Base-by-base conservation (phyloP, 2,329 filamentous ascomycete genomes). In the Colletotrichum sp. region DNA sequence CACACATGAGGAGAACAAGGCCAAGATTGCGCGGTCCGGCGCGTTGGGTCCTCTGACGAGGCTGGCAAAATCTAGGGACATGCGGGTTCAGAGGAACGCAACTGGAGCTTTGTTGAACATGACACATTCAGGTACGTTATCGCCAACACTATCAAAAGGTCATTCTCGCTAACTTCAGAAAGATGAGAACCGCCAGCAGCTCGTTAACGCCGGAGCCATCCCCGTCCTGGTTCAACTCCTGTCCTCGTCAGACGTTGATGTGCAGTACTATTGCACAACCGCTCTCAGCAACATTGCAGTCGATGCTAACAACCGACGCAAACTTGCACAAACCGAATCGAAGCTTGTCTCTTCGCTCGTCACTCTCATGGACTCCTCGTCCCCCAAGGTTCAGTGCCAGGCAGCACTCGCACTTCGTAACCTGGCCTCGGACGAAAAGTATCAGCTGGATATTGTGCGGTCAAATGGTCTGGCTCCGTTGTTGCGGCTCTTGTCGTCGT, bases 261-360 rank as follows among this genome's bases (percentile, higher is more conserved):
- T 99, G 36, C 97, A 99, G 87, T 99, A 99, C 86, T 99, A 99
- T 87, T 99, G 97, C 88, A 99, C 97, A 22, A 99, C 97, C 6
- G 97, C 97, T 15, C 91, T 99, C 74, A 98, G 96, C 89, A 99
- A 99, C 85, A 99, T 99, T 80, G 97, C 97, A 8, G 97, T 99
- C 70, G 97, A 99, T 83, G 91, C 94, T 61, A 94, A 93, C 81
- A 98, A 98, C 86, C 91, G 97, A 79, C 95, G 96, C 82, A 96
- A 96, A 83, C 91, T 99, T 70, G 95, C 96, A 34, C 94, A 97
- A 82, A 96, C 94, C 10, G 97, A 99, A 84, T 93, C 95, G 27
- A 95, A 96, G 79, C 90, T 99, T 30, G 96, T 99, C 28, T 95
- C 98, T 83, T 98, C 95, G 10, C 88, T 99, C 65, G 97, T 99